Evolutionary conservation across 352 stramenopile genomes (phyloP), one percentile per base, ranked within the genome.

Genomic region (Pythium monospermum): DNA sequence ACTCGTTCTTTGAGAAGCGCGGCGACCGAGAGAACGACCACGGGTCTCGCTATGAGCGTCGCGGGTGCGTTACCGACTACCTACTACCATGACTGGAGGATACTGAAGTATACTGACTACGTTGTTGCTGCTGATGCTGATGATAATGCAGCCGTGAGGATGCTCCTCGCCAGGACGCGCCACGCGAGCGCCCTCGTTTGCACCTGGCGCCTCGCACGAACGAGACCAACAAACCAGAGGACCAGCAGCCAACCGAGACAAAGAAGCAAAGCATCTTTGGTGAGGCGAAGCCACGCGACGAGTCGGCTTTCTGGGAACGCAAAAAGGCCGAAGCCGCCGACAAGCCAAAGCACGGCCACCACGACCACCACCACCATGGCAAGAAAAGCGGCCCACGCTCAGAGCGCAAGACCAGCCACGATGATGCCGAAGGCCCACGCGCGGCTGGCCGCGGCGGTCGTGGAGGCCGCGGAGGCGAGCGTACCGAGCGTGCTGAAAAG

Each of bases 281-380:
- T 15, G 73, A 91, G n/a, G 84, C 84, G 18, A 95, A 93, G 64
- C 82, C 84, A 3, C 83, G 79, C 27, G 83, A 93, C 32, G 82
- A 93, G 33, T 27, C 44, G 7, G 73, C 64, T 45, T 87, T 90
- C 52, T 64, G 70, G 11, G 81, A 89, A 55, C 81, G 77, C 32
- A 80, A 85, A 66, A 87, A 72, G 53, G 49, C 57, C 13, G 13
- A 49, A n/a, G 56, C 58, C 10, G 52, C 19, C 13, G 25, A 48
- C 26, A 52, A 58, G 42, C 2, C 18, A 15, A 50, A 56, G 35
- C 23, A 82, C 38, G 49, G 66, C 30, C 68, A 76, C 48, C 25
- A 51, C 31, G 59, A 61, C 45, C 58, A 68, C 39, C 22, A 53
- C 11, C 37, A 53, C 37, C 43, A 43, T n/a, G 53, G 51, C 22